Conservation (phyloP, 1,139 yeast species). For the Meyerozyma smithsonii region DNA sequence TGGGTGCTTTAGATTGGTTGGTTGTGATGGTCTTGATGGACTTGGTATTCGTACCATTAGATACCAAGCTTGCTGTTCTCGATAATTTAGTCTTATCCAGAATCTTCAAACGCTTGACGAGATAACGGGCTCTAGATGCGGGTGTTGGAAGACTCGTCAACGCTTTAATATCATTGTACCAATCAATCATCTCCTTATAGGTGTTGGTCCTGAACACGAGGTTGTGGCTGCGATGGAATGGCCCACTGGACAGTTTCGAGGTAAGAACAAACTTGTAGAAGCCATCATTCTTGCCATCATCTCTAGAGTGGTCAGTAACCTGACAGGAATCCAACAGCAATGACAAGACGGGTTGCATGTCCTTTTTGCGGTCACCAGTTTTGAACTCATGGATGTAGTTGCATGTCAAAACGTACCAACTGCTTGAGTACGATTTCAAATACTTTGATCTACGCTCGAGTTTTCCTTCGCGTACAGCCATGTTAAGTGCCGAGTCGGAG, state of each 20-base stretch:
- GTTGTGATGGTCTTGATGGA: slow-evolving; percentile 22
- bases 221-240: slow-evolving; percentile 73
- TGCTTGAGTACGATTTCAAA: slow-evolving; percentile 81
- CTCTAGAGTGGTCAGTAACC: slow-evolving; percentile 75
- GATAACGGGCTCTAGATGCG: slow-evolving; percentile 36
- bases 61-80: slow-evolving; percentile 26
- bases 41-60: slow-evolving; percentile 21
- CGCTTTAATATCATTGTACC: slow-evolving; percentile 75
- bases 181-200: slow-evolving; percentile 70
- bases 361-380: slow-evolving; percentile 74
- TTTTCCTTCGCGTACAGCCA: slow-evolving; percentile 71
- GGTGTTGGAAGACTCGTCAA: slow-evolving; percentile 59
- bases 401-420: slow-evolving; percentile 90
- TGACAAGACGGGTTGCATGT: slow-evolving; percentile 85
- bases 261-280: slow-evolving; percentile 75
- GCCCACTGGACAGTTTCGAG: slow-evolving; percentile 64
- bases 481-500: slow-evolving; percentile 66
- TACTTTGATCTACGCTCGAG: slow-evolving; percentile 89
- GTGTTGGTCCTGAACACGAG: slow-evolving; percentile 89
- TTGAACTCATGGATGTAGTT: slow-evolving; percentile 88
- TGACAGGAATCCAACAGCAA: slow-evolving; percentile 76
- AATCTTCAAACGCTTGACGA: slow-evolving; percentile 12
- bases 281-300: slow-evolving; percentile 55
- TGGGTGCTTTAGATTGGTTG: slow-evolving; percentile 9
- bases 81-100: slow-evolving; percentile 14